A percentile compares a stretch with the other conserved stretches of the same genome.
Evolutionary conservation across 441 rosid species (phyloP).

Genomic region (Arabidopsis lyrata): DNA sequence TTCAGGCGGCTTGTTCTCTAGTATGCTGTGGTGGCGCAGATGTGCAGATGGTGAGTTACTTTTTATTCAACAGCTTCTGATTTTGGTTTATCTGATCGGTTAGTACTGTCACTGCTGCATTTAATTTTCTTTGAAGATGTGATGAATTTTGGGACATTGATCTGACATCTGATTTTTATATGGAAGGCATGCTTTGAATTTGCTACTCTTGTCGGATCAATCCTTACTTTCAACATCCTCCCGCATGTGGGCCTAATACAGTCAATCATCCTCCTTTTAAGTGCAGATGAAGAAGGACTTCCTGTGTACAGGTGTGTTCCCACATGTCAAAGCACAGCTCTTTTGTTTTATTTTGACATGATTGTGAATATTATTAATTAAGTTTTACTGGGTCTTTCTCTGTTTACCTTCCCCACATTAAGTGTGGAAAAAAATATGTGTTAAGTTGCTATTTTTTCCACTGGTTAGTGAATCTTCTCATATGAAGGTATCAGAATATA

Average conservation of each 20-base stretch:
- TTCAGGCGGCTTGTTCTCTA: slow-evolving; percentile 77
- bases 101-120: slow-evolving; percentile 30
- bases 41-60: slow-evolving; percentile 85
- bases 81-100: slow-evolving; percentile 31
- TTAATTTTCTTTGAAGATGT: slow-evolving; percentile 40
- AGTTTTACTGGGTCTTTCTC: slow-evolving; percentile 24
- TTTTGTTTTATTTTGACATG: slow-evolving; percentile 34
- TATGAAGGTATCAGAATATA: slow-evolving; percentile 7
- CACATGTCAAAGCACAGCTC: slow-evolving; percentile 17
- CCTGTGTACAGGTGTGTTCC: slow-evolving; percentile 77
- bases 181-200: slow-evolving; percentile 98
- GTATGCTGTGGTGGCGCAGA: slow-evolving; percentile 85
- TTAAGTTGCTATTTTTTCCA: slow-evolving; percentile 17
- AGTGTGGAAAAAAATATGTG: slow-evolving; percentile 1
- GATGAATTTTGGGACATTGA: slow-evolving; percentile 42
- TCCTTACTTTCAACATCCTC: slow-evolving; percentile 67
- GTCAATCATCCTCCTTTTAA: slow-evolving; percentile 77
- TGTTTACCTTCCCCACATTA: slow-evolving; percentile 27
- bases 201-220: slow-evolving; percentile 75
- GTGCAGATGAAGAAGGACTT: slow-evolving; percentile 74
- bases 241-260: slow-evolving; percentile 78
- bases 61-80: slow-evolving; percentile 36
- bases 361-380: slow-evolving; percentile 19
- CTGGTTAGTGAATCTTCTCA: slow-evolving; percentile 10
- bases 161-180: slow-evolving; percentile 61